Evolutionary conservation across 2,329 filamentous ascomycete genomes (phyloP), one percentile per base, ranked within the genome.

Genomic region (Sarocladiaceae sp.): DNA sequence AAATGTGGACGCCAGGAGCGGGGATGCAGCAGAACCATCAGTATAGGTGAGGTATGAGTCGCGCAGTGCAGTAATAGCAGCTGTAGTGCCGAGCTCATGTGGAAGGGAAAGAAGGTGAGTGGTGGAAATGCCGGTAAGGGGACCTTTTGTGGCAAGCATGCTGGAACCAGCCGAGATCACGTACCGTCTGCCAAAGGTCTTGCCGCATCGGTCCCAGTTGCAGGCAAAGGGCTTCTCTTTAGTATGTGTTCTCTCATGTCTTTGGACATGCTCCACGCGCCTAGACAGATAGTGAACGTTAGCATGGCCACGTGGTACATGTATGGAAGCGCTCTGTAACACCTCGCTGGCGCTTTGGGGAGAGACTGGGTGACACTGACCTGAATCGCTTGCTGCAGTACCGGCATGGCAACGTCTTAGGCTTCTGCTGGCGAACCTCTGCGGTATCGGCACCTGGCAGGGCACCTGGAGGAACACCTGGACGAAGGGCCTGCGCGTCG

Each of bases 141-240:
- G 46, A 40, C 13, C 20, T 25, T 46, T 36, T 23, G 51, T 35
- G 37, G 23, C 22, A 25, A 44, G 51, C 25, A 55, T 57, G 20
- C 37, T 52, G 35, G 50, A 48, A 23, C 36, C 23, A 51, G 44
- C 44, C 44, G 26, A 48, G 44, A 56, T 52, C 58, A 74, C 79
- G 74, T 65, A 84, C 80, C 80, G 74, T 70, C 81, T 71, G 62
- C 80, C 79, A 68, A 84, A 84, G 2, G 76, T 81, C 68, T 83
- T 83, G 47, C 80, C 80, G 66, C 81, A 84, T 37, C 77, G 73
- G 62, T 75, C 74, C 77, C 79, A 82, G 56, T 62, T 71, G 59
- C 81, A 84, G 49, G 77, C 74, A 62, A 84, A 84, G 8, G 81
- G 81, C 64, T 84, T 84, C 67, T 84, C 81, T 61, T 84, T 84